phyloP scores from a whole-genome alignment of 148 eudicot species.

The Chenopodium suecicum region DNA sequence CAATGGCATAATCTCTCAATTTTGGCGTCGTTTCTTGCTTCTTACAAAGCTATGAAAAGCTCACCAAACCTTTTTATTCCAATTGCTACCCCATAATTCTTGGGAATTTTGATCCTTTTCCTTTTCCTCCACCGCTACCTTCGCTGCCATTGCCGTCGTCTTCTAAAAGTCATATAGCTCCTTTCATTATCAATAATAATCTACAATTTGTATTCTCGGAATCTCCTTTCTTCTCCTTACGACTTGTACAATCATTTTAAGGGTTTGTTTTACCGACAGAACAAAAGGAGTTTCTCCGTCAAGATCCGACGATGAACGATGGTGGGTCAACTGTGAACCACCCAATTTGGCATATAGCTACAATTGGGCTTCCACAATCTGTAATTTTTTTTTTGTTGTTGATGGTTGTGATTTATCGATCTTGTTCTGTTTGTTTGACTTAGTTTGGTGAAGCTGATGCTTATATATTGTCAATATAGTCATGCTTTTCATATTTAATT shows the following conservation, averaged over 20 bases:
- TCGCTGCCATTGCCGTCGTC: constrained; percentile 6
- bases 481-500: constrained; percentile 53
- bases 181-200: constrained; percentile 15
- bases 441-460: constrained; percentile 57
- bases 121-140: constrained; percentile 1
- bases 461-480: constrained; percentile 51
- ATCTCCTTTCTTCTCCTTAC: constrained; percentile 26
- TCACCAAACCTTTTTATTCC: not conserved
- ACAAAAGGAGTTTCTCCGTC: not conserved
- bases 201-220: constrained; percentile 39
- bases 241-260: constrained; percentile 31
- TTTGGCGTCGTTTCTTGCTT: not conserved
- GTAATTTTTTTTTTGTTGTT: constrained; percentile 5
- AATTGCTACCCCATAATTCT: not conserved
- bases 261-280: constrained; percentile 26
- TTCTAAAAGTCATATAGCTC: constrained; percentile 24
- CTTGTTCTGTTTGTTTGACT: constrained; percentile 54
- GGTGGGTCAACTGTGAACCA: constrained; percentile 28
- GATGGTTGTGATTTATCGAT: not conserved
- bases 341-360: constrained; percentile 57
- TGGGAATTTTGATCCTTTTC: not conserved
- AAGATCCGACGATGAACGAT: constrained; percentile 9
- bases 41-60: not conserved
- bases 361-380: constrained; percentile 48
- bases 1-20: constrained; percentile 3